These are phyloP conservation scores for Kwoniella sp. DNA, from an alignment of 768 basidiomycete genomes.

Conservation along the genomic window DNA sequence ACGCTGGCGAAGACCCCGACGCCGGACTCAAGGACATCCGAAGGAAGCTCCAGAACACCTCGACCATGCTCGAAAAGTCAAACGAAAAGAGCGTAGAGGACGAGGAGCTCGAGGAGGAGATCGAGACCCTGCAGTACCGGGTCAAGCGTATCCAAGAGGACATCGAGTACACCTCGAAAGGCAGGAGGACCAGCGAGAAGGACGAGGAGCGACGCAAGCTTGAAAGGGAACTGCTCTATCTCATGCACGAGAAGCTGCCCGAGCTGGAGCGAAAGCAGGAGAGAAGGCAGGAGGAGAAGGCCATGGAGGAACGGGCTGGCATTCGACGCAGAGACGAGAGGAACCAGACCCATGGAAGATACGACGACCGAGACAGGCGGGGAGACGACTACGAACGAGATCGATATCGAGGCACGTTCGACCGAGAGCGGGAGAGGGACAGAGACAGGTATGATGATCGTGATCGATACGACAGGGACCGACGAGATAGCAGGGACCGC, in stretches of 20 bases:
- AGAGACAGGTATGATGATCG: constrained; percentile 48
- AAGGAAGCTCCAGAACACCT: constrained; percentile 71
- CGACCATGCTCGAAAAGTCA: constrained; percentile 70
- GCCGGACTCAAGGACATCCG: constrained; percentile 82
- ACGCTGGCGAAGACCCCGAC: constrained; percentile 61
- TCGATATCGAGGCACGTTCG: constrained; percentile 21
- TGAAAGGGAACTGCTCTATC: constrained; percentile 75
- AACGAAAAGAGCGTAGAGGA: constrained; percentile 74
- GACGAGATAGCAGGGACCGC: constrained; percentile 48
- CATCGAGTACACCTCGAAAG: constrained; percentile 75
- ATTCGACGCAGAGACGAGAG: constrained; percentile 71
- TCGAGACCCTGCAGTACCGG: constrained; percentile 76
- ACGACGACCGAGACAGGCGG: constrained; percentile 54
- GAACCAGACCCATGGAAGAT: constrained; percentile 63
- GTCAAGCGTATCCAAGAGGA: constrained; percentile 86
- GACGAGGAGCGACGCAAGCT: constrained; percentile 81
- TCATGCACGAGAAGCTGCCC: constrained; percentile 88
- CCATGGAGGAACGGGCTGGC: constrained; percentile 74
- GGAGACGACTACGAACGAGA: constrained; percentile 19
- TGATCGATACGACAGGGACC: constrained; percentile 51
- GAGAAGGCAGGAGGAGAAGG: constrained; percentile 68
- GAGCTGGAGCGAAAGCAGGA: constrained; percentile 82
- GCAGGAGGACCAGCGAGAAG: constrained; percentile 65
- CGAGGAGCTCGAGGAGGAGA: constrained; percentile 83
- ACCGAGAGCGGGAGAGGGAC: constrained; percentile 29